Conservation (phyloP, 352 stramenopile species). For the Globisporangium camurandrum region DNA sequence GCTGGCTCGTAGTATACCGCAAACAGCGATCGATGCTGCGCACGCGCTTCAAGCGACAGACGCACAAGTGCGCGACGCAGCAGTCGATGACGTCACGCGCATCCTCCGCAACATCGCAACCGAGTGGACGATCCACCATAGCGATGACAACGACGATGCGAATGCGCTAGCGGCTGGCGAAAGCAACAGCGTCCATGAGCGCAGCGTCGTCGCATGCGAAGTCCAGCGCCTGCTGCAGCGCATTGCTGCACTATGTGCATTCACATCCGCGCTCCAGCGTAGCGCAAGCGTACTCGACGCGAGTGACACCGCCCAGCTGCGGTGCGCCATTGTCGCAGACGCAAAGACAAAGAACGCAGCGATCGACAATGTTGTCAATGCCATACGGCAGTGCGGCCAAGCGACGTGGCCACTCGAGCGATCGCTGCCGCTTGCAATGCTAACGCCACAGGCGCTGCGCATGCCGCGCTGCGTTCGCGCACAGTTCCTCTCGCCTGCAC, state of each 20-base stretch:
- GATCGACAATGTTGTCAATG: constrained; percentile 18
- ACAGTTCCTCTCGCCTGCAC: constrained; percentile 10
- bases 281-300: constrained; percentile 17
- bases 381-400: constrained; percentile 9
- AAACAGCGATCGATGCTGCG: constrained; percentile 21
- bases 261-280: constrained; percentile 23
- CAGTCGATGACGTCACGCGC: constrained; percentile 25
- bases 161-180: background rate
- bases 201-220: constrained; percentile 17
- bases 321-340: constrained; percentile 21
- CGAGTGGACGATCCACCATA: constrained; percentile 24
- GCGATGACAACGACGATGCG: constrained; percentile 6
- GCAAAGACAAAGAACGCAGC: constrained; percentile 23
- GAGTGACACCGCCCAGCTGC: constrained; percentile 14
- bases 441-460: constrained; percentile 8
- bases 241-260: constrained; percentile 25
- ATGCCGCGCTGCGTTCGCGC: constrained; percentile 6
- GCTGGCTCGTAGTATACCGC: constrained; percentile 13
- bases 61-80: constrained; percentile 10
- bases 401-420: constrained; percentile 18
- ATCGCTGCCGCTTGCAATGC: background rate
- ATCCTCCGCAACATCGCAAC: constrained; percentile 27
- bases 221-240: constrained; percentile 22
- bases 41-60: constrained; percentile 11
- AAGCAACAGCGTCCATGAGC: constrained; percentile 20